Evolutionary conservation across 768 basidiomycete species (phyloP), one percentile per base, ranked within the genome.

Genomic region (Gautieria morchelliformis): DNA sequence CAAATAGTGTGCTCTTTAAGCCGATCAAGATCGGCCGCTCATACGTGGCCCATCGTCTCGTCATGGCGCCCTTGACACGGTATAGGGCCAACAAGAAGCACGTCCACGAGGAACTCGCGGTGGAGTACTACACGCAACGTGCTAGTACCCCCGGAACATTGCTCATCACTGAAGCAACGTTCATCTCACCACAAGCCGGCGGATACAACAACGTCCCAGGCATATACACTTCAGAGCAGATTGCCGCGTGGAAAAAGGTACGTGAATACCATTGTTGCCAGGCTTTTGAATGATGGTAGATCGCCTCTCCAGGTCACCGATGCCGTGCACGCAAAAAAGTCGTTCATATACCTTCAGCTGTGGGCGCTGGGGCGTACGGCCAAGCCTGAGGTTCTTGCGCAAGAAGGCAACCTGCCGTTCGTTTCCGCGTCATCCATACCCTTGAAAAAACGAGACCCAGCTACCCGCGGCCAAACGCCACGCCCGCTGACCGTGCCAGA

Each of bases 191-290:
- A 5, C 42, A 58, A 35, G 67, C 71, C 3, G 70, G 68, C 9
- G 67, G 67, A 2, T 65, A 62, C 58, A 51, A 58, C 1, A 67
- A 80, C 55, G 74, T 78, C 0, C 87, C 86, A 1, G 87, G 86
- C 0, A 79, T 87, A 54, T 87, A 78, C 73, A 80, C 66, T n/a
- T 65, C 76, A 3, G 80, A 76, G 22, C 87, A 91, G 60, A 75
- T 75, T 35, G 58, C 63, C 0, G 78, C 68, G 0, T 87, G 83
- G 84, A 80, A 78, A 63, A 63, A 73, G 68, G 79, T 75, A 27
- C 15, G 69, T 54, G 37, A 51, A 22, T 64, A 0, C 47, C 37
- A 19, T 20, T n/a, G n/a, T 41, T 7, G 17, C 61, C 64, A 5
- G 22, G 14, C 12, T 19, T 22, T 22, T 32, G 6, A 48, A 9